phyloP scores from a whole-genome alignment of 306 rosid species.

The Cucurbita ficifolia region DNA sequence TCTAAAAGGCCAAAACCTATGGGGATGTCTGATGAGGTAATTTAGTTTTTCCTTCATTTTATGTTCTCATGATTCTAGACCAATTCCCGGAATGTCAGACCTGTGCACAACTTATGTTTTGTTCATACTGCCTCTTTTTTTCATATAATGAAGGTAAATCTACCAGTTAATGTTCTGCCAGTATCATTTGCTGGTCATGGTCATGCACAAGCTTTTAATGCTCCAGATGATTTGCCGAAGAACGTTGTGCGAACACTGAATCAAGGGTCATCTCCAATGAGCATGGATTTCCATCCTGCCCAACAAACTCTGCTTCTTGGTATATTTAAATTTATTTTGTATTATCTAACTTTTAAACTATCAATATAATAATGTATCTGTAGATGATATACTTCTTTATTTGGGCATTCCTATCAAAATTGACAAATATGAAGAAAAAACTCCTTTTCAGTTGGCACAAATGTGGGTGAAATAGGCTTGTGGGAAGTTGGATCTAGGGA shows the following conservation, averaged over 20 bases:
- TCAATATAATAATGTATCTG: not conserved
- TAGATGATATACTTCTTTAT: slow-evolving; percentile 1
- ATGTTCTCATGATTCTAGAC: not conserved
- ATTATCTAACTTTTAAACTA: not conserved
- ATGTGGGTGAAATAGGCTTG: slow-evolving; percentile 84
- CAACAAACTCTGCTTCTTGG: slow-evolving; percentile 94
- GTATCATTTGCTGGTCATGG: slow-evolving; percentile 63
- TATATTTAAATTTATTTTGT: slow-evolving; percentile 15
- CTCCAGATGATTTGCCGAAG: slow-evolving; percentile 87
- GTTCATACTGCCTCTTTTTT: not conserved
- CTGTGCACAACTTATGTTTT: not conserved
- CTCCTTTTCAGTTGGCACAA: slow-evolving; percentile 71
- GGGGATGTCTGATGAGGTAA: slow-evolving; percentile 84
- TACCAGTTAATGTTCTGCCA: slow-evolving; percentile 81
- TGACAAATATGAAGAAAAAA: not conserved
- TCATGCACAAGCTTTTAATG: slow-evolving; percentile 61
- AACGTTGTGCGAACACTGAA: slow-evolving; percentile 52
- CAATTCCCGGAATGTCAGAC: not conserved
- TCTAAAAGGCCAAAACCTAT: slow-evolving; percentile 79
- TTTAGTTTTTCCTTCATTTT: not conserved
- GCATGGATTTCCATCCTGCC: slow-evolving; percentile 97
- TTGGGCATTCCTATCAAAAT: not conserved
- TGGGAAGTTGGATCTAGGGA: slow-evolving; percentile 97
- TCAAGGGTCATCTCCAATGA: slow-evolving; percentile 96
- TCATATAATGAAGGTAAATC: slow-evolving; percentile 55